phyloP scores from a whole-genome alignment of 495 filamentous ascomycete species.

The Xylaria curta region DNA sequence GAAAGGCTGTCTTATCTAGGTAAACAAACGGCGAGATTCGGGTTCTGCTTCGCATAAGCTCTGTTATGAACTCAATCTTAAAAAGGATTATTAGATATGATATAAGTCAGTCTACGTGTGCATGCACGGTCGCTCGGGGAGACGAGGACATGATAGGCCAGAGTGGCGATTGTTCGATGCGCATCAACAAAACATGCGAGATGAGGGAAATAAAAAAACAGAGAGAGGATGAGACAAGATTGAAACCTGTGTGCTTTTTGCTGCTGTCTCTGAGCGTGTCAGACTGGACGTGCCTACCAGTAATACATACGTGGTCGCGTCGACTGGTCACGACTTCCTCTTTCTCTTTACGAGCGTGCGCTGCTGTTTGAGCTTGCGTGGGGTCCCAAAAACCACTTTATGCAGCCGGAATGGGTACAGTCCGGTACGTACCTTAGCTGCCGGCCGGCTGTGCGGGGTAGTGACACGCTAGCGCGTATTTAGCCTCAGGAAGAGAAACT shows the following conservation, averaged over 20 bases:
- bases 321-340: not conserved
- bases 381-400: slow-evolving; percentile 9
- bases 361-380: slow-evolving; percentile 3
- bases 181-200: not conserved
- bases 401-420: not conserved
- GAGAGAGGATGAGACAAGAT: not conserved
- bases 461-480: not conserved
- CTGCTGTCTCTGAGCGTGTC: not conserved
- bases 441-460: slow-evolving; percentile 12
- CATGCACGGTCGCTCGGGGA: not conserved
- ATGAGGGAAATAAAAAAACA: not conserved
- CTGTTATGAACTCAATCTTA: not conserved
- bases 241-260: not conserved
- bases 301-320: slow-evolving; percentile 20
- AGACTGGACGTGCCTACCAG: not conserved
- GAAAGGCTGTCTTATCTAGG: not conserved
- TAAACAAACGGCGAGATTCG: not conserved
- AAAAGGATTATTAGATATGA: not conserved
- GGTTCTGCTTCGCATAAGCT: not conserved
- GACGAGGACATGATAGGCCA: not conserved
- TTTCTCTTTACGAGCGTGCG: not conserved
- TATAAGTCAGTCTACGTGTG: not conserved
- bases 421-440: not conserved
- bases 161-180: not conserved
- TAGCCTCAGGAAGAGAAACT: not conserved